Base-by-base conservation (phyloP, 371 early-diverging fungal genomes). In the Capillidium rhysosporum region DNA sequence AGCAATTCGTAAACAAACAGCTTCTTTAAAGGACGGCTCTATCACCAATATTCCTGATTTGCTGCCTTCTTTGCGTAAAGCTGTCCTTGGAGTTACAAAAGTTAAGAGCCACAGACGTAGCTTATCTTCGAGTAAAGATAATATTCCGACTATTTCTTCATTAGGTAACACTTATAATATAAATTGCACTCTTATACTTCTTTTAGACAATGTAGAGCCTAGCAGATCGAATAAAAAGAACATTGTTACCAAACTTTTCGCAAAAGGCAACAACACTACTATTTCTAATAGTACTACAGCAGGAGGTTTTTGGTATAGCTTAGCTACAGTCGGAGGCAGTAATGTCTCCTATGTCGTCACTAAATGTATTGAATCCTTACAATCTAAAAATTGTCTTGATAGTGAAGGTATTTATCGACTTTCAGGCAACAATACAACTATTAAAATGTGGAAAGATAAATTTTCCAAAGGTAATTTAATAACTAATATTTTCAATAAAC, bases 391-490 rank as follows among this genome's bases (percentile, higher is more conserved):
- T 4, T 40, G 59, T 24, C 26, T 52, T 1, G 21, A 57, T 3
- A 2, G 21, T 31, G 57, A 49, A 14, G 77, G 77, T 10, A 72
- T 77, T 21, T 77, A 77, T 55, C 69, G 77, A 34, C 46, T 77
- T 21, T 70, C 70, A 1, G 77, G 77, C 30, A 75, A 70, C 49
- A 52, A 69, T 0, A 55, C 73, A 0, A 63, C 64, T 18, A 61
- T 75, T 18, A 62, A 65, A 34, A 67, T 67, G 48, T 46, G 68
- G 41, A 52, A 62, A 49, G 28, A 44, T 7, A 57, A 44, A 52
- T 60, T 67, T 57, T 68, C 69, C 52, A 54, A 30, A 20, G 18
- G 56, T 45, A 23, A 25, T 23, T n/a, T 0, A 44, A 8, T n/a
- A 26, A 21, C 8, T 1, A 14, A 10, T 21, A 7, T 4, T 10